Evolutionary conservation across 2,329 filamentous ascomycete species (phyloP), one percentile per base, ranked within the genome.

Genomic region (Alternaria ventricosa): DNA sequence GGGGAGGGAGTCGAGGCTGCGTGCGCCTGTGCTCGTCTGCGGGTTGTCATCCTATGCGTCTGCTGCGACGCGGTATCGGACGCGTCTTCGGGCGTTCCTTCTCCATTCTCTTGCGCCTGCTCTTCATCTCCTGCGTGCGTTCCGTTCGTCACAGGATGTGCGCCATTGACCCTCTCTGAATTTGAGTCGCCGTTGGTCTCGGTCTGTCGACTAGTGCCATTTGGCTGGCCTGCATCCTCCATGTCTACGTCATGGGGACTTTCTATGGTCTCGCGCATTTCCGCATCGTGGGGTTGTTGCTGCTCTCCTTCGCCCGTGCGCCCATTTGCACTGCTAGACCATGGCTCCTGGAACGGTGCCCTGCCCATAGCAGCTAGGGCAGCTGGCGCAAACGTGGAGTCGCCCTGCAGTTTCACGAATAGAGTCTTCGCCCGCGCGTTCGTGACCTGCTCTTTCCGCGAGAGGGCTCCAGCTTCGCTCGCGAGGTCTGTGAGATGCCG

Each of bases 381-480:
- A 66, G 84, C 84, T 5, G 88, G 87, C 67, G 87, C 85, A 85
- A 87, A 90, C 13, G 87, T 88, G 66, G 89, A 87, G 76, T 96
- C 93, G 30, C 93, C 93, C 53, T 91, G 88, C 9, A 96, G 84
- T 67, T 88, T 87, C 30, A 90, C 91, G 68, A 93, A 85, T 55
- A 96, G 81, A 69, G 90, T 88, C 75, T 93, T 93, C 50, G 93
- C 89, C 71, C 88, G 89, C 87, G 90, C 92, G 11, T 95, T 82
- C 6, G 89, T 89, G 25, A 84, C 83, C 66, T 91, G 91, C 76
- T 96, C 93, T 74, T 91, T 90, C 61, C 92, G 88, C 83, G 93
- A 88, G 70, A 92, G 90, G 60, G 87, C 85, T 68, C 88, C 87
- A 58, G 89, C 90, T 79, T 94, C 89, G 47, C 85, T 84, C 18